Percentiles rank a stretch among this genome's conserved stretches.
Conservation (phyloP, 1,139 yeast species). For the Hyphopichia pseudoburtonii region DNA sequence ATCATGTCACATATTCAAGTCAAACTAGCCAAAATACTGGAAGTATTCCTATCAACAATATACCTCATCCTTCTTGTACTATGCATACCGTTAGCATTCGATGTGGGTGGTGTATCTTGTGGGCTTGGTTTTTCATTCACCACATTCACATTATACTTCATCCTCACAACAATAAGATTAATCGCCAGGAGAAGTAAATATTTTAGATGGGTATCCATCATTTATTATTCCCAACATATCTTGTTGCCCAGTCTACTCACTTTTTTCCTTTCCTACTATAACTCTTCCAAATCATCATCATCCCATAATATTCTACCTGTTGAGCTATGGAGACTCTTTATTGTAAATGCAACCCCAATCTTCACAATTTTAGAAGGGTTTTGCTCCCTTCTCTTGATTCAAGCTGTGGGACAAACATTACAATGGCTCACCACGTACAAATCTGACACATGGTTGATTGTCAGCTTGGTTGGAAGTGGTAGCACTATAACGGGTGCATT, state of each 20-base stretch:
- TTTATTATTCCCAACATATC: constrained; percentile 80
- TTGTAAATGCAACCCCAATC: constrained; percentile 80
- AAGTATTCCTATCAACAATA: constrained; percentile 48
- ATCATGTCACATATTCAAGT: constrained; percentile 1
- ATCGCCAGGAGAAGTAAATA: constrained; percentile 48
- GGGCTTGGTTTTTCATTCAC: constrained; percentile 87
- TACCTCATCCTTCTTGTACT: constrained; percentile 70
- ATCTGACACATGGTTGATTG: constrained; percentile 80
- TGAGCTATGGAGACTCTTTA: constrained; percentile 61
- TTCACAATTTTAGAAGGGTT: constrained; percentile 91
- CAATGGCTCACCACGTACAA: constrained; percentile 66
- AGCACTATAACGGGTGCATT: constrained; percentile 72
- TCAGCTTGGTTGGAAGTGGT: constrained; percentile 72
- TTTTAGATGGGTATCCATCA: constrained; percentile 53
- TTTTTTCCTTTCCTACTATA: constrained; percentile 58
- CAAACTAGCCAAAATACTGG: constrained; percentile 1
- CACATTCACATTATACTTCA: constrained; percentile 63
- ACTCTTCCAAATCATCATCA: constrained; percentile 13
- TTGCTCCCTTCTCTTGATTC: constrained; percentile 84
- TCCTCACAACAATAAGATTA: constrained; percentile 70
- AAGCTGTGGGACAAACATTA: constrained; percentile 83
- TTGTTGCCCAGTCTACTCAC: constrained; percentile 80
- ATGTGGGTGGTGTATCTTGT: constrained; percentile 87
- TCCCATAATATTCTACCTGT: constrained; percentile 20
- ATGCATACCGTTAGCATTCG: constrained; percentile 93